These are phyloP conservation scores for Aspergillus pseudoglaucus DNA, from an alignment of 2,329 filamentous ascomycete species.

Conservation along the genomic window DNA sequence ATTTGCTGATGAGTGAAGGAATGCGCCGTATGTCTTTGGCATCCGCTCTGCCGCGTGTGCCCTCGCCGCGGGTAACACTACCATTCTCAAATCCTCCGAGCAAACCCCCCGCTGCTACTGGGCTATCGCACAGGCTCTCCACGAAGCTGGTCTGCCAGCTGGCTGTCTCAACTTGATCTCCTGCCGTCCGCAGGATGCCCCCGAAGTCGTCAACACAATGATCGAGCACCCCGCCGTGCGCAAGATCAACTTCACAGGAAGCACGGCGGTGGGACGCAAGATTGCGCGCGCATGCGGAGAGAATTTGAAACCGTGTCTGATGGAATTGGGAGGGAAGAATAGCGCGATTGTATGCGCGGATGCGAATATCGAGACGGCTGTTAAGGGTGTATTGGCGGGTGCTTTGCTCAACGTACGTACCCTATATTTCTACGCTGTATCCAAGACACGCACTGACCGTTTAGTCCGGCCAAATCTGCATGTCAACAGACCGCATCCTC, in stretches of 20 bases:
- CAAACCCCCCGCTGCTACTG: slow-evolving; percentile 56
- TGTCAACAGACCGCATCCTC: slow-evolving; percentile 69
- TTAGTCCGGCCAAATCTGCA: slow-evolving; percentile 67
- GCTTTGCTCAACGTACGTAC: slow-evolving; percentile 27
- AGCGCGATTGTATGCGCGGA: slow-evolving; percentile 71
- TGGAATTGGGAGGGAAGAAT: slow-evolving; percentile 79
- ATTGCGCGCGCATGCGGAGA: slow-evolving; percentile 62
- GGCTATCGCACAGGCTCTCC: slow-evolving; percentile 55
- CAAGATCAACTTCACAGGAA: slow-evolving; percentile 72
- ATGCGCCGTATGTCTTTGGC: slow-evolving; percentile 48
- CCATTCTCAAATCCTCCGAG: slow-evolving; percentile 65
- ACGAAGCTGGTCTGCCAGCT: slow-evolving; percentile 65
- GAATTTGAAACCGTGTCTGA: slow-evolving; percentile 67
- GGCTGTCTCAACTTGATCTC: slow-evolving; percentile 71
- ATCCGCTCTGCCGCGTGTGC: slow-evolving; percentile 52
- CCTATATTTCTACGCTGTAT: background rate
- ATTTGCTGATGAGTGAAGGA: slow-evolving; percentile 28
- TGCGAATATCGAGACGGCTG: slow-evolving; percentile 63
- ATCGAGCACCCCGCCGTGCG: slow-evolving; percentile 60
- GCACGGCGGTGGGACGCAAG: slow-evolving; percentile 61
- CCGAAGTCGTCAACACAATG: slow-evolving; percentile 59
- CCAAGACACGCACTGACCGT: slow-evolving; percentile 29
- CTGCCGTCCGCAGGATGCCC: slow-evolving; percentile 53
- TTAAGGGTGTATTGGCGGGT: slow-evolving; percentile 26
- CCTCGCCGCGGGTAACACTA: slow-evolving; percentile 65